phyloP scores from a whole-genome alignment of 176 grass and related monocot genomes.

The Oryza nivara region DNA sequence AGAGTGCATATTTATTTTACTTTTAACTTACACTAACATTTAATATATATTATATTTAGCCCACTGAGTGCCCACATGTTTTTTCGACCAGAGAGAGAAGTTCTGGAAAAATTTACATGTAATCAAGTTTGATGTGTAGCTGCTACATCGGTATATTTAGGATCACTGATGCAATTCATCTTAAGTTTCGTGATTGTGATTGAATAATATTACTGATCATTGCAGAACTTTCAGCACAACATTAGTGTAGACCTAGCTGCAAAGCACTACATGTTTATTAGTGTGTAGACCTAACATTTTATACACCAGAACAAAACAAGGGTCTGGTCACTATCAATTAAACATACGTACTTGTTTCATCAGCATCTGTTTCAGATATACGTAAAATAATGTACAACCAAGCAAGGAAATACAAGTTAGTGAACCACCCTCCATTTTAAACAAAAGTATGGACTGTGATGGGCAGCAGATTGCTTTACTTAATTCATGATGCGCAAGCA shows the following conservation, averaged over 20 bases:
- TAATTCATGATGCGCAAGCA: slow-evolving; percentile 10
- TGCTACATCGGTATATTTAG: background rate
- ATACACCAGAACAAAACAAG: background rate
- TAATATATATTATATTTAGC: background rate
- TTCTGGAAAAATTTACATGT: background rate
- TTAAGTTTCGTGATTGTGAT: background rate
- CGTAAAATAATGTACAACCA: background rate
- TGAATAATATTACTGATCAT: background rate
- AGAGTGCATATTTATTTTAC: background rate
- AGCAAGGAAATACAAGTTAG: background rate
- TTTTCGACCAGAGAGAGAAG: background rate
- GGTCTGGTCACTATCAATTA: background rate
- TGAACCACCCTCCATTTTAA: background rate
- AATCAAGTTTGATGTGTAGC: no score
- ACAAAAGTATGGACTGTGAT: background rate
- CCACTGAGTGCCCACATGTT: background rate
- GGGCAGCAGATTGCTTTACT: background rate
- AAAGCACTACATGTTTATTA: background rate
- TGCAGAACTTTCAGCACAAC: background rate
- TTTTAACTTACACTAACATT: background rate
- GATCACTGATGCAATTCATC: no score
- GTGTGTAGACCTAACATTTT: slow-evolving; percentile 5
- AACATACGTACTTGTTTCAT: background rate
- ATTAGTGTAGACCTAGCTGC: background rate
- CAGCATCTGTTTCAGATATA: background rate